phyloP scores from a whole-genome alignment of 768 basidiomycete genomes.

The Scleroderma bovista region DNA sequence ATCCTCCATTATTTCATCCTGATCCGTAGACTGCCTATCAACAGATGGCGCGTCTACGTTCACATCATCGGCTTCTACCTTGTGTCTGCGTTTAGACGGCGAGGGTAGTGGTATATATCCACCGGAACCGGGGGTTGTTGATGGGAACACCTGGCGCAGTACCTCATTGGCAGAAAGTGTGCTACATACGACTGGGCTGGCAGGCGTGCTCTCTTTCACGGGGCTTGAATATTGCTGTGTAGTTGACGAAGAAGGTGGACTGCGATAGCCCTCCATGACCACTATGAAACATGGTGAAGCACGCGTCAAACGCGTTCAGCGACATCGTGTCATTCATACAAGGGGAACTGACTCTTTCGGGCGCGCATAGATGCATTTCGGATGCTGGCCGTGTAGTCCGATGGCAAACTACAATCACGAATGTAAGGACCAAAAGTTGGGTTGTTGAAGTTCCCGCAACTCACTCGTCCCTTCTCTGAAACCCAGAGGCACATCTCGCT shows the following conservation, averaged over 20 bases:
- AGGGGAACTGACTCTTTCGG: slow-evolving; percentile 48
- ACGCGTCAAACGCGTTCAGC: slow-evolving; percentile 25
- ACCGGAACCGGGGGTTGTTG: slow-evolving; percentile 25
- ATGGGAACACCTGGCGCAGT: slow-evolving; percentile 43
- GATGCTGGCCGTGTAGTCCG: slow-evolving; percentile 49
- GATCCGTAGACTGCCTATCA: slow-evolving; percentile 20
- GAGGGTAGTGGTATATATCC: slow-evolving; percentile 24
- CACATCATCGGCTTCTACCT: slow-evolving; percentile 18
- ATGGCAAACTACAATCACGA: slow-evolving; percentile 31
- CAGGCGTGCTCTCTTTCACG: slow-evolving; percentile 25
- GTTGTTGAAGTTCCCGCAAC: slow-evolving; percentile 10
- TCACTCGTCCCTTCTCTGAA: slow-evolving; percentile 20
- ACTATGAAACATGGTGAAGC: slow-evolving; percentile 33
- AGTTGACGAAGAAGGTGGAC: slow-evolving; percentile 26
- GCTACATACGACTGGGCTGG: slow-evolving; percentile 25
- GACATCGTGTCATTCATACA: slow-evolving; percentile 7
- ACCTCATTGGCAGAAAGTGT: slow-evolving; percentile 56
- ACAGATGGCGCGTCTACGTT: slow-evolving; percentile 14
- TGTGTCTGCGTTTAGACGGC: slow-evolving; percentile 34
- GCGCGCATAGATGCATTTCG: slow-evolving; percentile 53
- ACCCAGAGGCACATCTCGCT: slow-evolving; percentile 17
- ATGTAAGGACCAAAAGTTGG: slow-evolving; percentile 9
- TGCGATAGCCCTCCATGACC: slow-evolving; percentile 60
- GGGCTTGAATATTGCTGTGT: slow-evolving; percentile 12
- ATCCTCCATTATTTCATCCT: slow-evolving; percentile 16